These are phyloP conservation scores for Elsinoe arachidis DNA, from an alignment of 2,329 filamentous ascomycete species.

Conservation along the genomic window DNA sequence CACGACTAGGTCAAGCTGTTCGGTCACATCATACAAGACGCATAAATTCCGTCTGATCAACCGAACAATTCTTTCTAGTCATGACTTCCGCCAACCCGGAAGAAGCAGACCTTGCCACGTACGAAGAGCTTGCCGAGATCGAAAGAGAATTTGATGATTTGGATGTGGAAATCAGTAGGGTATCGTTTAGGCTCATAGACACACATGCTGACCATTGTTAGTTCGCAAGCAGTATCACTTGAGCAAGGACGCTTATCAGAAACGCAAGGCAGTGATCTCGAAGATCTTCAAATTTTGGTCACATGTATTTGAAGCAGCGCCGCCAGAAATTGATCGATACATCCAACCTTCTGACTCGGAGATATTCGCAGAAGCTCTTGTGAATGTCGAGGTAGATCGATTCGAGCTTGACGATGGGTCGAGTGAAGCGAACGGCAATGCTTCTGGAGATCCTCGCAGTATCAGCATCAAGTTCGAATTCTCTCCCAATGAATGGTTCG, in stretches of 20 bases:
- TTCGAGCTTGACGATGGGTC: constrained; percentile 60
- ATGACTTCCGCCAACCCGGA: constrained; percentile 1
- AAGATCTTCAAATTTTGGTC: constrained; percentile 87
- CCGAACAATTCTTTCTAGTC: not conserved
- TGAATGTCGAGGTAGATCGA: constrained; percentile 61
- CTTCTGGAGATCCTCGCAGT: constrained; percentile 68
- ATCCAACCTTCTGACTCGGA: constrained; percentile 72
- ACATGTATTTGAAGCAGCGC: constrained; percentile 82
- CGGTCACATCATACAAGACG: not conserved
- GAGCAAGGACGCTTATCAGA: constrained; percentile 62
- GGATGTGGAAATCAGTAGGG: constrained; percentile 72
- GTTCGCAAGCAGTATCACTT: constrained; percentile 66
- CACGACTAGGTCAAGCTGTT: no score
- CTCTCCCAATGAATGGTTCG: constrained; percentile 71
- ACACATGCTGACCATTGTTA: constrained; percentile 29
- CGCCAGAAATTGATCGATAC: constrained; percentile 77
- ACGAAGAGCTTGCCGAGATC: constrained; percentile 69
- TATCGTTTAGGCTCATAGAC: not conserved
- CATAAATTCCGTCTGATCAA: not conserved
- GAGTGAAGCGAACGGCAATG: constrained; percentile 31
- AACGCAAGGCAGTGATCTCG: constrained; percentile 60
- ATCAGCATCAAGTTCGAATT: constrained; percentile 73
- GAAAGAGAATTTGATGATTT: constrained; percentile 78
- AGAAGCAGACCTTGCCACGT: constrained; percentile 29
- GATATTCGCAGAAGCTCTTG: constrained; percentile 61